A percentile compares a stretch with the other conserved stretches of the same genome.
These are phyloP conservation scores for Stromatinia cepivora DNA, from an alignment of 2,329 filamentous ascomycete genomes.

Conservation along the genomic window DNA sequence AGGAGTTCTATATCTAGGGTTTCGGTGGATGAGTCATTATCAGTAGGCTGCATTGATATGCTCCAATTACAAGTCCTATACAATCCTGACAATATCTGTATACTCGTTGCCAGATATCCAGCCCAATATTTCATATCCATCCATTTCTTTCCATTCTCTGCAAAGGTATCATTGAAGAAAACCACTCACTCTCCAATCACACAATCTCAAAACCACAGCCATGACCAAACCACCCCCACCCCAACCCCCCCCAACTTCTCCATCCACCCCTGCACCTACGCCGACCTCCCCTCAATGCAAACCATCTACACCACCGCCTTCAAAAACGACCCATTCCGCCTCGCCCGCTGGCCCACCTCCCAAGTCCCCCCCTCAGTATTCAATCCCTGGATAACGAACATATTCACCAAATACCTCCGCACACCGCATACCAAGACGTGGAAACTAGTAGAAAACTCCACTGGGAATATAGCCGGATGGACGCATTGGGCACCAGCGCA, in stretches of 20 bases:
- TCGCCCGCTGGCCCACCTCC: slow-evolving; percentile 29
- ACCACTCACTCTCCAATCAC: not conserved
- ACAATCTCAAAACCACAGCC: not conserved
- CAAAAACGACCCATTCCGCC: slow-evolving; percentile 36
- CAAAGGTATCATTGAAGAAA: not conserved
- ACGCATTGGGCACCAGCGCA: slow-evolving; percentile 29
- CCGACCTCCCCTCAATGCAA: slow-evolving; percentile 39
- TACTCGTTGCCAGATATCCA: not conserved
- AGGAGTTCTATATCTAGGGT: not conserved
- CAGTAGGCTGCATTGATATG: not conserved
- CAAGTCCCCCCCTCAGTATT: slow-evolving; percentile 25
- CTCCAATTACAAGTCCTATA: not conserved
- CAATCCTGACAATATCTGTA: not conserved
- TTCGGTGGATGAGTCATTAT: not conserved
- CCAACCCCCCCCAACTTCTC: slow-evolving; percentile 26
- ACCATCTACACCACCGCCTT: slow-evolving; percentile 41
- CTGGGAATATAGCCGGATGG: slow-evolving; percentile 41
- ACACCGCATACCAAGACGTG: slow-evolving; percentile 40
- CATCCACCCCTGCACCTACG: slow-evolving; percentile 31
- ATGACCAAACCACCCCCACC: not conserved
- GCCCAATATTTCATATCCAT: not conserved
- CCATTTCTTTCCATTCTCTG: too few relatives aligned
- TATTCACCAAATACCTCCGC: slow-evolving; percentile 38
- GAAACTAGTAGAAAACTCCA: slow-evolving; percentile 40
- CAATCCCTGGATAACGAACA: slow-evolving; percentile 38